These are phyloP conservation scores for Herpetomonas samuelpessoai DNA, from an alignment of 208 protist genomes.

Conservation along the genomic window DNA sequence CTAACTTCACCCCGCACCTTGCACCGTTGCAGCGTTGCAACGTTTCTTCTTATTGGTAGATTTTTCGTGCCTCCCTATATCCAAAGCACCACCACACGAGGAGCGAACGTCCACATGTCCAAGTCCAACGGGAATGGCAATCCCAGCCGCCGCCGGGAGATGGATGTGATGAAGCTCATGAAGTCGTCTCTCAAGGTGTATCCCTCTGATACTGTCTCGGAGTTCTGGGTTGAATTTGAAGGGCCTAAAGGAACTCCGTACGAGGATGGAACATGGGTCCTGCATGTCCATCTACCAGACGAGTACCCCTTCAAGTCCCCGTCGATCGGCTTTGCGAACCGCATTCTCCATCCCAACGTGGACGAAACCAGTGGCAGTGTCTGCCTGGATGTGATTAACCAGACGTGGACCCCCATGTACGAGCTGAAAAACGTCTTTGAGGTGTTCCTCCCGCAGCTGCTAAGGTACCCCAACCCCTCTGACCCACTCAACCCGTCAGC, in stretches of 20 bases:
- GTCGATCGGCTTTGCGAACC: constrained; percentile 98
- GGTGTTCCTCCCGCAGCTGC: constrained; percentile 97
- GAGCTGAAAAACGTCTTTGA: constrained; percentile 94
- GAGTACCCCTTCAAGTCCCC: constrained; percentile 99
- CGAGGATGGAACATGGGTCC: constrained; percentile 95
- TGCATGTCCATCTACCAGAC: constrained; percentile 95
- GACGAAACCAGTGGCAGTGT: constrained; percentile 97
- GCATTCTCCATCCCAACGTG: constrained; percentile 98
- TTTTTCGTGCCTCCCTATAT: no score
- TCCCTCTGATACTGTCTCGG: constrained; percentile 87
- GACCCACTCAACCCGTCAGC: constrained; percentile 98
- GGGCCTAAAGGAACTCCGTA: constrained; percentile 97
- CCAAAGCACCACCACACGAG: no score
- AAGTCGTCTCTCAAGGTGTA: constrained; percentile 93
- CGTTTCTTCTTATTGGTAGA: no score
- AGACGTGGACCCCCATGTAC: constrained; percentile 99
- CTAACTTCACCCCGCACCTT: no score
- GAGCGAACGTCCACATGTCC: background rate
- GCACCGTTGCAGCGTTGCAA: no score
- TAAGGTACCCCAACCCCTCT: constrained; percentile 97
- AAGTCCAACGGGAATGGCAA: constrained; percentile 18
- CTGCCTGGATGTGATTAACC: constrained; percentile 99
- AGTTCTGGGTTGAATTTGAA: constrained; percentile 97
- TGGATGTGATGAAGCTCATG: constrained; percentile 98
- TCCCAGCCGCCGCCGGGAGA: constrained; percentile 80